Evolutionary conservation across 495 filamentous ascomycete species (phyloP).

Genomic region (Amorphotheca resinae): DNA sequence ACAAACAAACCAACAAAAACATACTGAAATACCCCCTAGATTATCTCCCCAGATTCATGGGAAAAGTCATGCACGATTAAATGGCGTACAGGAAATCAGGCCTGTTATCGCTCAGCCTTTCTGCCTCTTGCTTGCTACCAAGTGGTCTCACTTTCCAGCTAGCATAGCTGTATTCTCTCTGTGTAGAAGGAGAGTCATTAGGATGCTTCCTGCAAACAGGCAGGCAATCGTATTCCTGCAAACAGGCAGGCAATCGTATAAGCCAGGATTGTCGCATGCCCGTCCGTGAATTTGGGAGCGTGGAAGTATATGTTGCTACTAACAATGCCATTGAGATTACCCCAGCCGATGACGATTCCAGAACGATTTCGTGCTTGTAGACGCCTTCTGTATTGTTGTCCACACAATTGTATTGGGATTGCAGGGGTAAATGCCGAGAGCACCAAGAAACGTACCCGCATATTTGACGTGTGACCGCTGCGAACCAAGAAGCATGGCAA

Average conservation of each 20-base stretch:
- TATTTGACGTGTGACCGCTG: slow-evolving; percentile 55
- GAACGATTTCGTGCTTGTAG: slow-evolving; percentile 76
- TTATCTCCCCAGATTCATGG: too few relatives aligned
- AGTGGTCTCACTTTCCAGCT: slow-evolving; percentile 55
- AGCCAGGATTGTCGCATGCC: slow-evolving; percentile 35
- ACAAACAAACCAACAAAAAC: too few relatives aligned
- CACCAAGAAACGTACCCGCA: slow-evolving; percentile 70
- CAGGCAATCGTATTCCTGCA: too few relatives aligned
- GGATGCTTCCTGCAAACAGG: slow-evolving; percentile 39
- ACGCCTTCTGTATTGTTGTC: slow-evolving; percentile 85
- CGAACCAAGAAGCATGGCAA: slow-evolving; percentile 58
- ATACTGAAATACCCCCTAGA: too few relatives aligned
- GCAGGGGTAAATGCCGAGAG: slow-evolving; percentile 79
- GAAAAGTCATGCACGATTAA: slow-evolving; percentile 11
- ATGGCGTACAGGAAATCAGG: slow-evolving; percentile 72
- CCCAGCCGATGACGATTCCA: slow-evolving; percentile 85
- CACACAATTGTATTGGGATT: slow-evolving; percentile 91
- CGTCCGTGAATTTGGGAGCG: slow-evolving; percentile 30
- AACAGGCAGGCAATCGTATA: slow-evolving; percentile 37
- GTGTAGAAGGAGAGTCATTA: slow-evolving; percentile 53
- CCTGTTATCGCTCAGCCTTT: slow-evolving; percentile 53
- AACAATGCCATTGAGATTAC: slow-evolving; percentile 81
- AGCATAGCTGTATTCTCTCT: slow-evolving; percentile 48
- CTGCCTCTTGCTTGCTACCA: slow-evolving; percentile 44
- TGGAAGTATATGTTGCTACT: slow-evolving; percentile 61